Conservation (phyloP, 805 yeast genomes). For the Candida adriatica region DNA sequence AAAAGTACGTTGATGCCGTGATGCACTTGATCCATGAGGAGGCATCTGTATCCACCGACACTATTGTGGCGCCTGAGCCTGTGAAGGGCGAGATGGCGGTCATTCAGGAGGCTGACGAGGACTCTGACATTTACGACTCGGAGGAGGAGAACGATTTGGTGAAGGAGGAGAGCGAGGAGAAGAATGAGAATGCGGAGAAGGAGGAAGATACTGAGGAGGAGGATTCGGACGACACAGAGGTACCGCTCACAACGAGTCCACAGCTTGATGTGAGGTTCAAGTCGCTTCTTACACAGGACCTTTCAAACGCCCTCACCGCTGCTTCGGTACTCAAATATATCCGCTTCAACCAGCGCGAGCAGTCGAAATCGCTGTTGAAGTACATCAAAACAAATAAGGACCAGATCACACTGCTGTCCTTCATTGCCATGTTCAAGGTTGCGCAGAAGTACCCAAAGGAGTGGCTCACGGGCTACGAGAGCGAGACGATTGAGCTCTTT, state of each 20-base stretch:
- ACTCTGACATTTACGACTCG: constrained; percentile 3
- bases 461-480: constrained; percentile 16
- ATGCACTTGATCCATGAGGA: constrained; percentile 14
- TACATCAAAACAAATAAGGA: constrained; percentile 15
- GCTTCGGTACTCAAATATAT: constrained; percentile 20
- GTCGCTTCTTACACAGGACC: constrained; percentile 18
- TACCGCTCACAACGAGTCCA: not conserved
- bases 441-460: constrained; percentile 21
- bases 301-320: constrained; percentile 20
- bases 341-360: constrained; percentile 10
- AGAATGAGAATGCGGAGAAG: not conserved
- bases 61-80: constrained; percentile 4
- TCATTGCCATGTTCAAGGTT: constrained; percentile 22
- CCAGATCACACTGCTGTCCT: constrained; percentile 21
- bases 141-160: constrained; percentile 2
- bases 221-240: constrained; percentile 1
- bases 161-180: not conserved
- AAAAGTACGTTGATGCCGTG: constrained; percentile 19
- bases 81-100: constrained; percentile 5
- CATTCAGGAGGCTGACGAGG: constrained; percentile 1
- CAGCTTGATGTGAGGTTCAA: constrained; percentile 14
- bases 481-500: constrained; percentile 16
- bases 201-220: not conserved
- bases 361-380: constrained; percentile 14
- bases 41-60: constrained; percentile 4